phyloP scores from a whole-genome alignment of 768 basidiomycete species.

The Boletus rubescentipes region DNA sequence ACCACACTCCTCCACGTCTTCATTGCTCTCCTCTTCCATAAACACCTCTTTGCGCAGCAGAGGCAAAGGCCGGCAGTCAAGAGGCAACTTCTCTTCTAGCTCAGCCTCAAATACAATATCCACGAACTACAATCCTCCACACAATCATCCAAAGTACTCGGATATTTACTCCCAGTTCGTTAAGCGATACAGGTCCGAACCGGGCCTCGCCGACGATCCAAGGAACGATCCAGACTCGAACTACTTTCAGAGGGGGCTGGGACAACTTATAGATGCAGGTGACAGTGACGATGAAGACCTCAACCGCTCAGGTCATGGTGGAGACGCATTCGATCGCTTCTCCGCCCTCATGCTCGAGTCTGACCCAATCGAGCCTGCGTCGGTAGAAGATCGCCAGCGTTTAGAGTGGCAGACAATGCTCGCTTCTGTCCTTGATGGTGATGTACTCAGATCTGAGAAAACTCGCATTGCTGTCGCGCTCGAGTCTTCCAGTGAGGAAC shows the following conservation, averaged over 20 bases:
- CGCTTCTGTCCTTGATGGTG: conserved; percentile 88
- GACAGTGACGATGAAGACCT: conserved; percentile 77
- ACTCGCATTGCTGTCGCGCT: conserved; percentile 84
- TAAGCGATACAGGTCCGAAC: conserved; percentile 66
- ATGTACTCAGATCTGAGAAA: conserved; percentile 94
- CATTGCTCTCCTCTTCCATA: conserved; percentile 28
- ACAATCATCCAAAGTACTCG: conserved; percentile 42
- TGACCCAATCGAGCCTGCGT: conserved; percentile 64
- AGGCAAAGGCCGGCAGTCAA: conserved; percentile 33
- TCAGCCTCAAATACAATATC: conserved; percentile 28
- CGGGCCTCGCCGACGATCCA: conserved; percentile 63
- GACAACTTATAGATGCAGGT: conserved; percentile 65
- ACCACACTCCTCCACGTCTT: conserved; percentile 20
- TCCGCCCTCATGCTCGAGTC: conserved; percentile 56
- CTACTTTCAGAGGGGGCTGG: conserved; percentile 72
- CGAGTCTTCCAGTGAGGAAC: conserved; percentile 66
- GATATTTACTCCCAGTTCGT: conserved; percentile 82
- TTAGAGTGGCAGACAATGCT: conserved; percentile 97
- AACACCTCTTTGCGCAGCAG: conserved; percentile 32
- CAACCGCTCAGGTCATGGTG: conserved; percentile 39
- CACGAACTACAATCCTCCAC: conserved; percentile 29
- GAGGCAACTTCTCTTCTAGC: conserved; percentile 29
- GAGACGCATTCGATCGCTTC: conserved; percentile 50
- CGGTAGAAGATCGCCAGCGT: conserved; percentile 74
- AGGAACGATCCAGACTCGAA: conserved; percentile 82